A percentile compares a stretch with the other conserved stretches of the same genome.
Conservation (phyloP, 257 asterid genomes). For the Solanum gracilifrons region DNA sequence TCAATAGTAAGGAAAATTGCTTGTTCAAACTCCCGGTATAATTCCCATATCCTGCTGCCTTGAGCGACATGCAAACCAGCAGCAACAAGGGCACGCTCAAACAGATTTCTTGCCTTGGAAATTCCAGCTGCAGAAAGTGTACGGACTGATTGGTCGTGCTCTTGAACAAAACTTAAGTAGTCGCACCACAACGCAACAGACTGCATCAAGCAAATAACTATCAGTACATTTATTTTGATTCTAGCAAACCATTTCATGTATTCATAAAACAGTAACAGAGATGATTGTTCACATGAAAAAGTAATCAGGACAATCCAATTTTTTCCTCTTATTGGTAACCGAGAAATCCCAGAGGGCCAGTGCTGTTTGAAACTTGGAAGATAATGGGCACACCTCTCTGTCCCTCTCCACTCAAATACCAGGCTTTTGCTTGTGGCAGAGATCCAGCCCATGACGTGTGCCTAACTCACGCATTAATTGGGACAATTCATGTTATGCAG, state of each 20-base stretch:
- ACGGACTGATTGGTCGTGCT: slow-evolving; percentile 47
- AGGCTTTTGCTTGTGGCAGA: background rate
- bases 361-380: background rate
- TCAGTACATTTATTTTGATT: background rate
- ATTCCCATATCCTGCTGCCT: slow-evolving; percentile 80
- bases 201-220: slow-evolving; percentile 33
- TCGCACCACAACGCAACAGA: slow-evolving; percentile 89
- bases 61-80: slow-evolving; percentile 78
- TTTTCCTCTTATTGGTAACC: background rate
- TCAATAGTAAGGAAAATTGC: slow-evolving; percentile 44
- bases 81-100: slow-evolving; percentile 88
- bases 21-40: slow-evolving; percentile 77
- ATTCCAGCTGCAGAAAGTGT: slow-evolving; percentile 54
- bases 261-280: background rate
- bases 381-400: background rate
- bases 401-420: background rate
- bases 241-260: background rate
- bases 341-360: background rate
- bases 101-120: slow-evolving; percentile 65
- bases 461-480: background rate
- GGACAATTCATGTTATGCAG: background rate
- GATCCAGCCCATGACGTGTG: background rate
- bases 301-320: background rate
- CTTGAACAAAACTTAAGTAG: slow-evolving; percentile 76
- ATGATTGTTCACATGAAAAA: background rate